phyloP scores from a whole-genome alignment of 805 yeast species.

The Tetrapisispora phaffii region DNA sequence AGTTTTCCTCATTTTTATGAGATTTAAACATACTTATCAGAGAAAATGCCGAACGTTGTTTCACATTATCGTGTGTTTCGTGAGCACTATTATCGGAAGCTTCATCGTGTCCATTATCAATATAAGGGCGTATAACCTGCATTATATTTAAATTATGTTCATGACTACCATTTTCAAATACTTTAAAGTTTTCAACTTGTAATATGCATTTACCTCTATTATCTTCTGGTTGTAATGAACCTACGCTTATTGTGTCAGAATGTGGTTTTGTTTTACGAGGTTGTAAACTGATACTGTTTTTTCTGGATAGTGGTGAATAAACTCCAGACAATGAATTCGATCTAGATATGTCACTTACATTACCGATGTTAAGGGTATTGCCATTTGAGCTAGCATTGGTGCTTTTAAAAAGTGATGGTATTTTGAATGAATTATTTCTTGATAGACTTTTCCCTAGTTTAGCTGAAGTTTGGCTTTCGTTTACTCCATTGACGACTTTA shows the following conservation, averaged over 20 bases:
- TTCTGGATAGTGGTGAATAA: conserved; percentile 6
- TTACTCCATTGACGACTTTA: too few relatives aligned
- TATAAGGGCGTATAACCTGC: conserved; percentile 9
- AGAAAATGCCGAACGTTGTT: conserved; percentile 14
- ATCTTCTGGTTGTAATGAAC: not conserved
- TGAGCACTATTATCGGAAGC: not conserved
- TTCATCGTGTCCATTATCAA: not conserved
- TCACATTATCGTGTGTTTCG: not conserved
- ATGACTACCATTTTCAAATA: conserved; percentile 24
- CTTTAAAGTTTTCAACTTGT: conserved; percentile 19
- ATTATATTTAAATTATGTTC: conserved; percentile 22
- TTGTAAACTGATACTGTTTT: not conserved
- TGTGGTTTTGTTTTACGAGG: conserved; percentile 10
- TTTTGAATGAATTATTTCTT: not conserved
- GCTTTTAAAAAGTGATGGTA: not conserved
- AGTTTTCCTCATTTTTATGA: conserved; percentile 8
- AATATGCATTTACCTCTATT: conserved; percentile 13
- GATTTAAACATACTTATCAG: conserved; percentile 18
- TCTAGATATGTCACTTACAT: not conserved
- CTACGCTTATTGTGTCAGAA: conserved; percentile 21
- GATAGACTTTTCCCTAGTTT: not conserved
- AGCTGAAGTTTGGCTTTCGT: not conserved
- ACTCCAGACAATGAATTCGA: conserved; percentile 7
- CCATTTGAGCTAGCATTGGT: not conserved
- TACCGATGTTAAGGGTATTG: not conserved